Evolutionary conservation across 2,329 filamentous ascomycete species (phyloP).

Genomic region (Diaporthe sp.): DNA sequence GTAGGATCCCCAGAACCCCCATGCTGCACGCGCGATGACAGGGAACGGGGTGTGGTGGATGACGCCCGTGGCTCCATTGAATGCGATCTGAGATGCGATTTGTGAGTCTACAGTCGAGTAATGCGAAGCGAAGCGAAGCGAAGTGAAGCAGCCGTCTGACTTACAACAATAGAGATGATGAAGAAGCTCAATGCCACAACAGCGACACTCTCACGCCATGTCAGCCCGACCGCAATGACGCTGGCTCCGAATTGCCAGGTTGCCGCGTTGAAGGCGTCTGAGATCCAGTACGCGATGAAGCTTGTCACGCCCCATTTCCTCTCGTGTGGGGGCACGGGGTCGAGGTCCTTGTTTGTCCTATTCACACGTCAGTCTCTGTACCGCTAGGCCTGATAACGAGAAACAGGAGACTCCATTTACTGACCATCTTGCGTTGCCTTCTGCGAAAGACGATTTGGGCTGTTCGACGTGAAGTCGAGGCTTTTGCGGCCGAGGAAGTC

Average conservation of each 20-base stretch:
- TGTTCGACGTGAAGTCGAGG: constrained; percentile 35
- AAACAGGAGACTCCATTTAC: background rate
- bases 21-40: constrained; percentile 53
- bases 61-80: constrained; percentile 54
- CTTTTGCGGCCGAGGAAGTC: constrained; percentile 21
- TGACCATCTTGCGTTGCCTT: constrained; percentile 37
- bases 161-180: constrained; percentile 39
- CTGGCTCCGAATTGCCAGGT: constrained; percentile 54
- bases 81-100: constrained; percentile 42
- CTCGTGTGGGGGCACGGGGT: constrained; percentile 53
- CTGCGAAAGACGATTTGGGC: constrained; percentile 36
- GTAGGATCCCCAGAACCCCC: constrained; percentile 54
- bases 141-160: background rate
- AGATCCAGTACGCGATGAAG: constrained; percentile 55
- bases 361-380: background rate
- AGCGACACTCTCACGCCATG: constrained; percentile 48
- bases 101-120: background rate
- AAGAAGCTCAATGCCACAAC: constrained; percentile 40
- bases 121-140: background rate
- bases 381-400: too few relatives aligned
- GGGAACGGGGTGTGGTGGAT: constrained; percentile 56
- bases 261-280: constrained; percentile 53
- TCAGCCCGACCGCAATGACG: constrained; percentile 53
- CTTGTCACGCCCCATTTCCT: constrained; percentile 56
- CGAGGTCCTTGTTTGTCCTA: constrained; percentile 50